Evolutionary conservation across 768 basidiomycete species (phyloP).

Genomic region (Chalciporus pseudorubinellus): DNA sequence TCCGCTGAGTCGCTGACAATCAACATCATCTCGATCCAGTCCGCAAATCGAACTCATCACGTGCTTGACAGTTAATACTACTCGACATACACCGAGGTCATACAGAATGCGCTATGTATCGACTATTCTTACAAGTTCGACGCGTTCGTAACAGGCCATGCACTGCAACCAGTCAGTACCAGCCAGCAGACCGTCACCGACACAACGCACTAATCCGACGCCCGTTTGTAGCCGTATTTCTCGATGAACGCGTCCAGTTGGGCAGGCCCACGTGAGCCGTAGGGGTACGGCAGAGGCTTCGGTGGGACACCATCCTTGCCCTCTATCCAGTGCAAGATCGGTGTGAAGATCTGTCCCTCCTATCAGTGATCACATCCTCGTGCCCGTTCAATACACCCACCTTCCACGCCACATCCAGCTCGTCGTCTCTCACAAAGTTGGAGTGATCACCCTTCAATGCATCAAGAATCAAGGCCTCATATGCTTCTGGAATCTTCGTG

Average conservation of each 20-base stretch:
- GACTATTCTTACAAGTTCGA: conserved; percentile 25
- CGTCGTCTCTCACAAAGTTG: conserved; percentile 98
- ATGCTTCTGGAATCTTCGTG: conserved; percentile 91
- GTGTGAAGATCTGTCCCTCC: conserved; percentile 79
- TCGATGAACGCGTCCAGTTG: conserved; percentile 72
- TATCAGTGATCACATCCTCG: conserved; percentile 7
- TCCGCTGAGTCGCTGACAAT: conserved; percentile 7
- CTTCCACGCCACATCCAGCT: conserved; percentile 98
- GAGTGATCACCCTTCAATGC: conserved; percentile 98
- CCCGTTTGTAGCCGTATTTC: conserved; percentile 76
- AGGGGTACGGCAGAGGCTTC: conserved; percentile 76
- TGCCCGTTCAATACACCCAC: conserved; percentile 39
- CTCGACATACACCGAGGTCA: not conserved
- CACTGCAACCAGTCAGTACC: conserved; percentile 8
- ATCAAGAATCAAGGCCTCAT: conserved; percentile 93
- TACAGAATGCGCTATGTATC: conserved; percentile 2
- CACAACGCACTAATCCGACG: conserved; percentile 68
- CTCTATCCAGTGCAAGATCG: conserved; percentile 95
- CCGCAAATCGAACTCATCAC: conserved; percentile 30
- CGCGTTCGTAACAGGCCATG: conserved; percentile 26
- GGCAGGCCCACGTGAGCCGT: conserved; percentile 94
- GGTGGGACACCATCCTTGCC: conserved; percentile 66
- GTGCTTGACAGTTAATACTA: conserved; percentile 13
- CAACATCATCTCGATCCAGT: conserved; percentile 27
- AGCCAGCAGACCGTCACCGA: not conserved